A percentile compares a stretch with the other conserved stretches of the same genome.
These are phyloP conservation scores for Cystobasidium onofrii DNA, from an alignment of 768 basidiomycete genomes.

Conservation along the genomic window DNA sequence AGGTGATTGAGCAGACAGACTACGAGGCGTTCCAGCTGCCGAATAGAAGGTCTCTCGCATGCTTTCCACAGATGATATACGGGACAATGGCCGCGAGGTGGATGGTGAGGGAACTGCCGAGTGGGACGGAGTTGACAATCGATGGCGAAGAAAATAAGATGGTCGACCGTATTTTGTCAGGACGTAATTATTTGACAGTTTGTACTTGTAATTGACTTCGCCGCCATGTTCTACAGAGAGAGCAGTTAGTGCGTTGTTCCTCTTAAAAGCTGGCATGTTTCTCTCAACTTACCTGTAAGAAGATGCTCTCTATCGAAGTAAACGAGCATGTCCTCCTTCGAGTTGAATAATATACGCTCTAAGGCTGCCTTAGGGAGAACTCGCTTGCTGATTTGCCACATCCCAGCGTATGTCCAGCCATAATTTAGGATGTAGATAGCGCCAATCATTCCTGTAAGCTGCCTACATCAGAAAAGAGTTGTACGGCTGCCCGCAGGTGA, in stretches of 20 bases:
- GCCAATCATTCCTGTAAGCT: constrained; percentile 3
- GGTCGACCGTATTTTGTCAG: constrained; percentile 34
- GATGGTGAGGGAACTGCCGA: constrained; percentile 1
- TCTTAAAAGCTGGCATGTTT: neutral
- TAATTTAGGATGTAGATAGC: constrained; percentile 40
- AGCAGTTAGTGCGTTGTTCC: neutral
- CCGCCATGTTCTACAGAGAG: constrained; percentile 37
- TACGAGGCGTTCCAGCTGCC: constrained; percentile 1
- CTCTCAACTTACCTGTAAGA: constrained; percentile 22
- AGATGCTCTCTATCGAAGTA: constrained; percentile 40
- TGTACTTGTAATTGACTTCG: constrained; percentile 34
- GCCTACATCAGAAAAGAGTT: too few species aligned
- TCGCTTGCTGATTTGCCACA: constrained; percentile 41
- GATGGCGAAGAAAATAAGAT: constrained; percentile 10
- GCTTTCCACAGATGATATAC: constrained; percentile 31
- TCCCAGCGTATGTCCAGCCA: constrained; percentile 40
- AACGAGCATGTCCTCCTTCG: constrained; percentile 35
- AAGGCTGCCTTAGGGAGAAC: constrained; percentile 40
- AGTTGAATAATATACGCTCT: constrained; percentile 41
- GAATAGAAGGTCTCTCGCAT: constrained; percentile 35
- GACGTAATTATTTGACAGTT: constrained; percentile 35
- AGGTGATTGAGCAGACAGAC: constrained; percentile 4
- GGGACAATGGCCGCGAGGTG: constrained; percentile 29
- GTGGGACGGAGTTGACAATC: neutral
- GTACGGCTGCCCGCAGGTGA: too few species aligned